These are phyloP conservation scores for Fusarium sp. DNA, from an alignment of 2,329 filamentous ascomycete genomes.

Conservation along the genomic window DNA sequence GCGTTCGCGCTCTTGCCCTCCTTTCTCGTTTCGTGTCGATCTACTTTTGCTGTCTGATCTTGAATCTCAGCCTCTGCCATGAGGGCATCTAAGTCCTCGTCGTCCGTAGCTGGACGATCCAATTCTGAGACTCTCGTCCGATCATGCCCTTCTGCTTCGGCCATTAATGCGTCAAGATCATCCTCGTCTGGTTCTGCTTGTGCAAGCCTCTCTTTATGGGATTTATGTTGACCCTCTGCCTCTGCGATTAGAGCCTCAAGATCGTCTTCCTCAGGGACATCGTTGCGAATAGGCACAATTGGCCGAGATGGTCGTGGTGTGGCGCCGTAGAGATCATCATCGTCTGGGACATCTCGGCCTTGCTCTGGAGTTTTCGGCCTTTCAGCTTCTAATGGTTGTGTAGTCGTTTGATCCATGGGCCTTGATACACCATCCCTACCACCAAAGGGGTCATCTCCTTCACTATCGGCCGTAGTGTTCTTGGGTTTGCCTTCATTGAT, in stretches of 20 bases:
- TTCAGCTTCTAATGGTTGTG: constrained; percentile 53
- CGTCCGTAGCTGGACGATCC: constrained; percentile 47
- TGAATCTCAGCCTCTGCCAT: constrained; percentile 62
- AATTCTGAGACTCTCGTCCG: constrained; percentile 27
- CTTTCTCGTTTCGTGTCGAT: neutral
- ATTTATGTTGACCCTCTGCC: constrained; percentile 50
- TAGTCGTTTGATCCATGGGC: constrained; percentile 38
- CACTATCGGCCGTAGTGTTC: constrained; percentile 49
- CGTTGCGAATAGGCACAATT: constrained; percentile 39
- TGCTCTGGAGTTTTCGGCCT: constrained; percentile 45
- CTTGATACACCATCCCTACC: constrained; percentile 44
- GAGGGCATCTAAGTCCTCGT: constrained; percentile 63
- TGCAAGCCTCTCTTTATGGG: constrained; percentile 24
- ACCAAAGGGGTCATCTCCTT: constrained; percentile 29
- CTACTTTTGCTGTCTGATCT: constrained; percentile 20
- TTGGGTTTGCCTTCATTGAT: constrained; percentile 80
- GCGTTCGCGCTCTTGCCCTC: constrained; percentile 45
- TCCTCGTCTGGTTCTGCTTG: constrained; percentile 54
- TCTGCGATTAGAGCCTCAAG: constrained; percentile 67
- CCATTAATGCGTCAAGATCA: constrained; percentile 65
- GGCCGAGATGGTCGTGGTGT: constrained; percentile 56
- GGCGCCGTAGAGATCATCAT: constrained; percentile 66
- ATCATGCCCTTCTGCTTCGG: constrained; percentile 56
- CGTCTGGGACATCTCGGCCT: constrained; percentile 51
- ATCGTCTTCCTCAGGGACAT: constrained; percentile 60